Base-by-base conservation (phyloP, 2,329 filamentous ascomycete genomes). In the Tolypocladium pustulatum region DNA sequence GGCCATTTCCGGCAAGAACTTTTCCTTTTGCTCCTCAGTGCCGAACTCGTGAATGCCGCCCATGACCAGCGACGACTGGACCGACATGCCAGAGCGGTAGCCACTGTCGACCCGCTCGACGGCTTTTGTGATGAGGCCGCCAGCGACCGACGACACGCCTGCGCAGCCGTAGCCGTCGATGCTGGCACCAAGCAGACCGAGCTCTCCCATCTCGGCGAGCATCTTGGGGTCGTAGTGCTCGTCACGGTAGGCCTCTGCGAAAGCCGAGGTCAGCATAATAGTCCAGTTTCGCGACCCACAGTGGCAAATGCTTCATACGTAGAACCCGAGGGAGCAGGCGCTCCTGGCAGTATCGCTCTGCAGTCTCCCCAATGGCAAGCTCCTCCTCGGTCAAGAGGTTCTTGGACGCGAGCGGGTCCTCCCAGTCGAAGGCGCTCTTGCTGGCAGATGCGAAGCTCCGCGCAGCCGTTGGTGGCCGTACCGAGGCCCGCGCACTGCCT, bases 271-370 rank as follows among this genome's bases (percentile, higher is more conserved):
- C 49, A 57, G 57, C 32, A 49, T n/a, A 20, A 22, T 8, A 22
- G 12, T 34, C 49, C 49, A 30, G 9, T 12, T 22, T 63, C 46
- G 54, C 32, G 51, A 61, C 60, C 3, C 9, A 7, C 3, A 20
- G 27, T 30, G 49, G 30, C 20, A 7, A 13, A 7, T n/a, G 30
- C 43, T 46, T 38, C 83, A 65, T 80, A 96, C 92, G 87, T 60
- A 97, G 80, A 56, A 99, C 88, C 63, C 93, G 81, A 56, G 94
- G 94, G 49, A 89, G 78, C 76, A 99, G 80, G 61, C 84, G 84
- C 71, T 97, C 92, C 73, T 97, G 93, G 71, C 92, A 97, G 70
- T 97, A 99, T 61, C 90, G 83, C 73, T 96, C 89, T 38, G 93
- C 93, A 7, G 91, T 96, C 67, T 97, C 91, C 49, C 88, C 81